Base-by-base conservation (phyloP, 2,329 filamentous ascomycete genomes). In the Aspergillus ochraceoroseus region DNA sequence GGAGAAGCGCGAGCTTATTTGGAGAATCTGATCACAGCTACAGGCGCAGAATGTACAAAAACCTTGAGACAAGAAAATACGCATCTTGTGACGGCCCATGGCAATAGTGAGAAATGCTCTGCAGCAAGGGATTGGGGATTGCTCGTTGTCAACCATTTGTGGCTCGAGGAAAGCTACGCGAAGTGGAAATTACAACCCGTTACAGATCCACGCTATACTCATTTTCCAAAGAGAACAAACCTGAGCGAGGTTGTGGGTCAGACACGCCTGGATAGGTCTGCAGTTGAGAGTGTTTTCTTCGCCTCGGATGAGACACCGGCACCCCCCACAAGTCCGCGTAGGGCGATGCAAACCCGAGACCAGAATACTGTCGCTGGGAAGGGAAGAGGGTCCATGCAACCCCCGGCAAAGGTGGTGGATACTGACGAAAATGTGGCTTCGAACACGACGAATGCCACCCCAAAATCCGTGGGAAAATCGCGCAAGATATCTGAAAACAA, bases 151-250 rank as follows among this genome's bases (percentile, higher is more conserved):
- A 98, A 96, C 62, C 92, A 98, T 61, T 74, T 98, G 1, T 98
- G 92, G 92, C 76, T 98, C 31, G 92, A 98, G 64, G 92, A 98
- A 59, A 94, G 88, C 64, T 98, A 96, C 59, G 87, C 90, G 1
- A 87, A 85, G 60, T 95, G 88, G 70, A 76, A 85, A 57, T 70
- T 83, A 43, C 83, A 87, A 59, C 77, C 79, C 0, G 68, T 89
- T 14, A 83, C 84, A 3, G 78, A 85, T 36, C 72, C 76, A 6
- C 82, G 83, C 48, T 98, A 94, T 60, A 87, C 77, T 1, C 82
- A 88, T 58, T 98, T 96, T 52, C 92, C 92, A 11, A 75, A 77
- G 7, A 78, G 88, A 41, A 96, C 90, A 2, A 96, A 98, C 59
- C 74, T 98, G 4, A 85, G 88, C 36, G 92, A 96, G 63, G 79